These are phyloP conservation scores for Lentinula novae-zelandiae DNA, from an alignment of 1,284 basidiomycete genomes.

Conservation along the genomic window DNA sequence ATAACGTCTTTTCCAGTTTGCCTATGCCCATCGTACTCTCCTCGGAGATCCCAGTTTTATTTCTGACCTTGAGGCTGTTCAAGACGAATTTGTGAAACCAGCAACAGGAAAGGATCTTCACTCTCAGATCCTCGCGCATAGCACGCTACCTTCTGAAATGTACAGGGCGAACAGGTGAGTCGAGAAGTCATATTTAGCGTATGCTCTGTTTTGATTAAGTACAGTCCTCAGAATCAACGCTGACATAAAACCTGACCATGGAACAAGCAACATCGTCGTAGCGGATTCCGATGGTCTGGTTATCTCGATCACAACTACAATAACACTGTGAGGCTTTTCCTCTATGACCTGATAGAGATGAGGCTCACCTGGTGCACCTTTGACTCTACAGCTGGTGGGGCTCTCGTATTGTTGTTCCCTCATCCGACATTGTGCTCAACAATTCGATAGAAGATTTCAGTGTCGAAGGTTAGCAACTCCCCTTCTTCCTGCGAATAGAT, in stretches of 20 bases:
- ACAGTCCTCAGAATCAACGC: not conserved
- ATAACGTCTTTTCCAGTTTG: not conserved
- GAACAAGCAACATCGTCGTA: slow-evolving; percentile 25
- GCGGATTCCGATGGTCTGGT: slow-evolving; percentile 21
- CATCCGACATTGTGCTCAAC: slow-evolving; percentile 3
- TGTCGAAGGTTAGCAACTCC: not conserved
- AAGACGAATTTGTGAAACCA: not conserved
- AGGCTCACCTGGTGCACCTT: not conserved
- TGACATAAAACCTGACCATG: slow-evolving; percentile 17
- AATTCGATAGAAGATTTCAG: slow-evolving; percentile 3
- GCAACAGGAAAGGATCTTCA: not conserved
- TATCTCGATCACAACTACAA: slow-evolving; percentile 23
- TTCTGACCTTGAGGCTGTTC: not conserved
- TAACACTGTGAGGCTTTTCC: not conserved
- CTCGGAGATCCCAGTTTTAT: not conserved
- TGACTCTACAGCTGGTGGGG: not conserved
- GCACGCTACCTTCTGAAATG: not conserved
- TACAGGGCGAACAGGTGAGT: not conserved
- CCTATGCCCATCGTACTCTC: not conserved
- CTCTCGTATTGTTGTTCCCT: slow-evolving; percentile 1
- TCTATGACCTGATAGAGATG: not conserved
- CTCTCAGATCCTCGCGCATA: not conserved
- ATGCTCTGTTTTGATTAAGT: not conserved
- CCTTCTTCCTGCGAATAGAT: not conserved
- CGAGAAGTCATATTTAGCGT: not conserved